Evolutionary conservation across 805 yeast species (phyloP).

Genomic region (Starmerella apis): DNA sequence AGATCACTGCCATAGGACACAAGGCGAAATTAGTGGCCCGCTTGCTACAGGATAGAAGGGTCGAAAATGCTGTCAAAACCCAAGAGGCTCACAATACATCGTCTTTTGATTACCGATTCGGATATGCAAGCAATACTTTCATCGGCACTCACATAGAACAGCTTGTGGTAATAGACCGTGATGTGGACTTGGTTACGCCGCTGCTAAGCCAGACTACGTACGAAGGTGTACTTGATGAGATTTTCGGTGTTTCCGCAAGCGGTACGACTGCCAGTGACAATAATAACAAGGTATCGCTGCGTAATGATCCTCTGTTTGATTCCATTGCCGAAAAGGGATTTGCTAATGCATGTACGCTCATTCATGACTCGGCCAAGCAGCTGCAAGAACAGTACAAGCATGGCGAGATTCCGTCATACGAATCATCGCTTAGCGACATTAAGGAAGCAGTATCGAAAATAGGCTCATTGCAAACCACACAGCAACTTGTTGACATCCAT

Average conservation of each 20-base stretch:
- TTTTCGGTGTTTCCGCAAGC: slow-evolving; percentile 39
- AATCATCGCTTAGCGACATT: slow-evolving; percentile 49
- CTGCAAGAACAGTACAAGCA: slow-evolving; percentile 57
- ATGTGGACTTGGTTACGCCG: slow-evolving; percentile 61
- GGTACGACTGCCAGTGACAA: slow-evolving; percentile 25
- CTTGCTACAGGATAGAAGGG: slow-evolving; percentile 24
- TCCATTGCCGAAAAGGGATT: slow-evolving; percentile 59
- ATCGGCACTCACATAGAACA: slow-evolving; percentile 39
- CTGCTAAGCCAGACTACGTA: slow-evolving; percentile 69
- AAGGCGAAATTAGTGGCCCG: slow-evolving; percentile 40
- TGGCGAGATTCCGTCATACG: slow-evolving; percentile 35
- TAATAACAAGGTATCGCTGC: slow-evolving; percentile 10
- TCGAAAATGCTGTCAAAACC: slow-evolving; percentile 14
- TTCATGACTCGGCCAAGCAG: slow-evolving; percentile 60
- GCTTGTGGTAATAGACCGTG: slow-evolving; percentile 67
- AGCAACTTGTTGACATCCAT: slow-evolving; percentile 59
- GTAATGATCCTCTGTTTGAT: slow-evolving; percentile 21
- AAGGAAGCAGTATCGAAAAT: slow-evolving; percentile 61
- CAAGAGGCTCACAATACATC: slow-evolving; percentile 10
- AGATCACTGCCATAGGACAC: slow-evolving; percentile 51
- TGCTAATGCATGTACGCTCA: slow-evolving; percentile 61
- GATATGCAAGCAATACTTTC: slow-evolving; percentile 26
- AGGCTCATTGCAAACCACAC: slow-evolving; percentile 54
- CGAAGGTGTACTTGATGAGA: slow-evolving; percentile 70
- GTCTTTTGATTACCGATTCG: slow-evolving; percentile 25